phyloP scores from a whole-genome alignment of 352 stramenopile genomes.

The Globisporangium spiculum region DNA sequence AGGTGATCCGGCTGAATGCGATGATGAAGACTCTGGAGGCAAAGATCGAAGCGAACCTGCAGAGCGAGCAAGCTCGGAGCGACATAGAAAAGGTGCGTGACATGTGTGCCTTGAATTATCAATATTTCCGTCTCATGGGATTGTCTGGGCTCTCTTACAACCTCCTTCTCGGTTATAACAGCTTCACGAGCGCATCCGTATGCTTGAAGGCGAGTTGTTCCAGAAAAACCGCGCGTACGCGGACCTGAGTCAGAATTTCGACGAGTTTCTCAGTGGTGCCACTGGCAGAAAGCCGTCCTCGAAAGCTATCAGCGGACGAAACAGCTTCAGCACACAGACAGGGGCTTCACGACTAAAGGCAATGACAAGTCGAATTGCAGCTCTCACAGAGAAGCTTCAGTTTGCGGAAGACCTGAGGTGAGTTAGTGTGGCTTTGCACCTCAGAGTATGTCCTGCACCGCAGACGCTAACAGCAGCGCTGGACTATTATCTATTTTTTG shows the following conservation, averaged over 20 bases:
- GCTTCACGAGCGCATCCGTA: slow-evolving; percentile 37
- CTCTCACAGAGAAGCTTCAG: slow-evolving; percentile 35
- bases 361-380: slow-evolving; percentile 23
- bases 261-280: slow-evolving; percentile 20
- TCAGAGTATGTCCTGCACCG: not conserved
- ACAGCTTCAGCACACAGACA: slow-evolving; percentile 6
- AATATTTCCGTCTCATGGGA: not conserved
- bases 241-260: slow-evolving; percentile 36
- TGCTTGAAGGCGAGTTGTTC: slow-evolving; percentile 41
- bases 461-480: slow-evolving; percentile 1
- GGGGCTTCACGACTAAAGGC: slow-evolving; percentile 5
- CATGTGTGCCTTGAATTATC: not conserved
- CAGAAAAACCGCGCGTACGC: slow-evolving; percentile 28
- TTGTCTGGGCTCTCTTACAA: not conserved
- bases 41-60: slow-evolving; percentile 34
- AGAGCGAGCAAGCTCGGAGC: slow-evolving; percentile 15
- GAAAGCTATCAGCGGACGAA: slow-evolving; percentile 3
- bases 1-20: slow-evolving; percentile 45
- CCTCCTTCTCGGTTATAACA: not conserved
- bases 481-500: not conserved
- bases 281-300: slow-evolving; percentile 12
- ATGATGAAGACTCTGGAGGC: slow-evolving; percentile 46
- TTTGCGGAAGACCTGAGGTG: slow-evolving; percentile 38
- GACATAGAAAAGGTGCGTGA: slow-evolving; percentile 17
- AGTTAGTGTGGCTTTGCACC: not conserved